Percentiles rank a stretch among this genome's conserved stretches.
Evolutionary conservation across 2,329 filamentous ascomycete genomes (phyloP).

Genomic region (Aureobasidium sp.): DNA sequence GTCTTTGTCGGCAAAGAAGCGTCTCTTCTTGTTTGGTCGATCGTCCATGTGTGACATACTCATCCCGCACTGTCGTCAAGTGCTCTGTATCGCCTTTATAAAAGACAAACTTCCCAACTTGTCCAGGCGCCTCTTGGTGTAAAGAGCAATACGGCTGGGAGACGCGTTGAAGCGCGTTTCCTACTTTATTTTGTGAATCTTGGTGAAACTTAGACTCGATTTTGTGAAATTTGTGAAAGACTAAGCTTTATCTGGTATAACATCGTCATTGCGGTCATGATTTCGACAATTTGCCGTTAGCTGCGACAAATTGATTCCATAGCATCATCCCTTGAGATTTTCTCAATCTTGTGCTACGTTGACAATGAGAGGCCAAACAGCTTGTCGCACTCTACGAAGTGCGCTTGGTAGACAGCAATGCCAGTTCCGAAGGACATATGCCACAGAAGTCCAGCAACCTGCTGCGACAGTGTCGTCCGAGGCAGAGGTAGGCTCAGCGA

Average conservation of each 20-base stretch:
- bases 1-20: constrained; percentile 53
- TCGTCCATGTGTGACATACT: constrained; percentile 41
- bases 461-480: constrained; percentile 21
- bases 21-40: constrained; percentile 53
- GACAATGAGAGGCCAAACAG: not conserved
- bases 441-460: constrained; percentile 18
- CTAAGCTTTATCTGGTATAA: not conserved
- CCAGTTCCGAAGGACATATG: constrained; percentile 1
- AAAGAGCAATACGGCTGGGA: constrained; percentile 12
- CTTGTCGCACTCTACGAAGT: not conserved
- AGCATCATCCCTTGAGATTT: not conserved
- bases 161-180: constrained; percentile 18
- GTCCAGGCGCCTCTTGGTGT: not conserved
- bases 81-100: not conserved
- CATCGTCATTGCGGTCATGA: constrained; percentile 5
- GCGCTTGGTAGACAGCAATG: not conserved
- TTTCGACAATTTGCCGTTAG: not conserved
- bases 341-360: not conserved
- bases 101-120: too few relatives aligned
- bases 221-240: not conserved
- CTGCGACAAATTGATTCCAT: not conserved
- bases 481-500: constrained; percentile 47
- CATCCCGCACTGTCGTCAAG: not conserved
- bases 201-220: not conserved
- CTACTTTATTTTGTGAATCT: not conserved